These are phyloP conservation scores for Polygonum aviculare DNA, from an alignment of 148 eudicot genomes.

Conservation along the genomic window DNA sequence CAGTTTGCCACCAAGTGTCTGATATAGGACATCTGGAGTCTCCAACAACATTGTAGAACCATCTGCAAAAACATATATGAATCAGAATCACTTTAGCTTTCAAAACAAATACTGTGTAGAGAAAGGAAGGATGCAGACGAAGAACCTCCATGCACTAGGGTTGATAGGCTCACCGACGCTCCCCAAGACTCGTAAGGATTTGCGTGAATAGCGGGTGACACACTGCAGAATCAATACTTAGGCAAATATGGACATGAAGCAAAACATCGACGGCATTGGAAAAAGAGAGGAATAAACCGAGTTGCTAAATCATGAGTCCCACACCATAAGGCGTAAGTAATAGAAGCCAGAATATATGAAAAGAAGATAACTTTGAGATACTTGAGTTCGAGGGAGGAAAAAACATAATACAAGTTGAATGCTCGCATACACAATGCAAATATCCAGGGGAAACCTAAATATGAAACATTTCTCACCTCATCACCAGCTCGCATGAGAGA, in stretches of 20 bases:
- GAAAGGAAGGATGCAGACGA: constrained; percentile 7
- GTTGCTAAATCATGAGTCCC: not conserved
- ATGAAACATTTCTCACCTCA: constrained; percentile 42
- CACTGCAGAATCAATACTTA: constrained; percentile 34
- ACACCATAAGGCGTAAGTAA: not conserved
- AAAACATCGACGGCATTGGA: not conserved
- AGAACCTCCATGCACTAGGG: constrained; percentile 99
- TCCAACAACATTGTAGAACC: constrained; percentile 91
- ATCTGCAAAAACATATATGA: constrained; percentile 32
- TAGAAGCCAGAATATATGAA: not conserved
- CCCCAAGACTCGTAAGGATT: constrained; percentile 91
- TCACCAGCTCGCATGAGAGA: constrained; percentile 94
- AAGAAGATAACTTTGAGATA: not conserved
- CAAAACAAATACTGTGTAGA: not conserved
- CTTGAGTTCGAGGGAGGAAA: not conserved
- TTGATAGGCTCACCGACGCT: constrained; percentile 99
- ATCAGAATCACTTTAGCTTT: not conserved
- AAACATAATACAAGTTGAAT: not conserved
- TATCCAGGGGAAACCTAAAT: not conserved
- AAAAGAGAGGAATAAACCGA: not conserved
- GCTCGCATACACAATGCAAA: not conserved
- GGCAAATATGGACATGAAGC: not conserved
- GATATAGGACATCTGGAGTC: constrained; percentile 91
- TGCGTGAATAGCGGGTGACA: constrained; percentile 90
- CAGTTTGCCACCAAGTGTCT: constrained; percentile 99